Base-by-base conservation (phyloP, 2,329 filamentous ascomycete species). In the Xylariomycetidae sp. region DNA sequence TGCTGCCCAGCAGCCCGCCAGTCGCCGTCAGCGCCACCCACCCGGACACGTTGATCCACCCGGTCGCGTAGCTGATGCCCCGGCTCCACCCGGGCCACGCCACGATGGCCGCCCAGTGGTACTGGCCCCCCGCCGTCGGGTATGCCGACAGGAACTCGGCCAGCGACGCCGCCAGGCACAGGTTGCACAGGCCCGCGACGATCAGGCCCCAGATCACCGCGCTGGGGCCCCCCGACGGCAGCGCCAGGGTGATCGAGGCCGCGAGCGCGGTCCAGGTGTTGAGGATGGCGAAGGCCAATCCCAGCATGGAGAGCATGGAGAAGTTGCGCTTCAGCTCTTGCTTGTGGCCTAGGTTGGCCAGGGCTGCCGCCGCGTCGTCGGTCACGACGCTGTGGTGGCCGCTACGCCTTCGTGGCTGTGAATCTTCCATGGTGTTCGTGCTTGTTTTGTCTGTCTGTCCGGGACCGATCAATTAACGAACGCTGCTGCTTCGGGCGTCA, bases 191-290 rank as follows among this genome's bases (percentile, higher is more conserved):
- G 31, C 80, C 77, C 13, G 76, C 74, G 8, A 74, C 70, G 4
- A 75, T 52, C 17, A 82, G 59, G 3, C 84, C 85, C 84, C 85
- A 89, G 37, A 89, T 72, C 25, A 88, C 80, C 37, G 80, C 73
- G 6, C 74, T 77, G 14, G 80, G 73, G 0, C 85, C 85, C 26
- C 85, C 85, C 11, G 77, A 82, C 1, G 84, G 81, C 19, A 89
- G 64, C 14, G 67, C 67, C 9, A 70, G 53, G 11, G 55, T 58
- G 36, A 72, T 62, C 9, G 66, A 69, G 3, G 67, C 64, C 6
- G 67, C 63, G 28, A 71, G 57, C 5, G 68, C 68, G 0, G 67
- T 70, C 67, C 67, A 70, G 36, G 62, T 66, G 56, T 70, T 70
- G 41, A 71, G 62, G 31, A 70, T 69, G 40, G 66, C 45, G 36